Percentiles rank a stretch among this genome's conserved stretches.
These are phyloP conservation scores for Mycosphaerella sp. DNA, from an alignment of 2,329 filamentous ascomycete genomes.

Conservation along the genomic window DNA sequence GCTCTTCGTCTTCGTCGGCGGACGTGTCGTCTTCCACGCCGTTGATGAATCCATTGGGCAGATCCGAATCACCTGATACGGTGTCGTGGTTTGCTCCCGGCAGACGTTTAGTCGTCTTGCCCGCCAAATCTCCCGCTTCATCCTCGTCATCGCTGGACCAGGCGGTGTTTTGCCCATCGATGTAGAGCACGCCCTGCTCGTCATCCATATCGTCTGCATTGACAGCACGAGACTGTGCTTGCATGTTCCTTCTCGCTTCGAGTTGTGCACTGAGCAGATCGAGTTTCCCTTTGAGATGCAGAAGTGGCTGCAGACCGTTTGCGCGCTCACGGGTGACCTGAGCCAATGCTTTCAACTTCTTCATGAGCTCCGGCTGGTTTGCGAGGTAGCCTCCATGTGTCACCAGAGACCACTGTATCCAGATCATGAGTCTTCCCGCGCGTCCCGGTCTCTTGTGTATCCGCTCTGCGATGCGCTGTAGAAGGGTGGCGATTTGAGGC, in stretches of 20 bases:
- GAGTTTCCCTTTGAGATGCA: constrained; percentile 88
- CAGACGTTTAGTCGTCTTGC: constrained; percentile 1
- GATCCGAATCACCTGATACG: constrained; percentile 12
- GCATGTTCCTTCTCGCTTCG: constrained; percentile 65
- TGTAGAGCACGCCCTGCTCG: constrained; percentile 72
- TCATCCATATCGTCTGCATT: constrained; percentile 56
- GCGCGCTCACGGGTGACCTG: constrained; percentile 83
- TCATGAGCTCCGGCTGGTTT: constrained; percentile 74
- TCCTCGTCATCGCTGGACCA: constrained; percentile 46
- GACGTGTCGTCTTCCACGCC: constrained; percentile 17
- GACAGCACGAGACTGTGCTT: constrained; percentile 42
- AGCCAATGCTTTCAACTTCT: constrained; percentile 70
- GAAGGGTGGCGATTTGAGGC: constrained; percentile 66
- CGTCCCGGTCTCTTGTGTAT: constrained; percentile 82
- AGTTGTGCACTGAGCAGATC: constrained; percentile 92
- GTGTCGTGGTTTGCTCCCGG: constrained; percentile 12
- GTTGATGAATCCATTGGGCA: constrained; percentile 16
- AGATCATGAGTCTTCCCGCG: constrained; percentile 83
- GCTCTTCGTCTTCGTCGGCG: constrained; percentile 22
- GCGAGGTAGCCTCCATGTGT: constrained; percentile 88
- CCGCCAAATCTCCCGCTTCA: constrained; percentile 42
- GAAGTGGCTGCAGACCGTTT: constrained; percentile 69
- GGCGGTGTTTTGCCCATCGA: constrained; percentile 69
- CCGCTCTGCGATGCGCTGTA: constrained; percentile 78
- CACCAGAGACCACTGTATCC: constrained; percentile 93